Percentiles rank a stretch among this genome's conserved stretches.
Evolutionary conservation across 768 basidiomycete genomes (phyloP).

Genomic region (Hygrocybe coccinea): DNA sequence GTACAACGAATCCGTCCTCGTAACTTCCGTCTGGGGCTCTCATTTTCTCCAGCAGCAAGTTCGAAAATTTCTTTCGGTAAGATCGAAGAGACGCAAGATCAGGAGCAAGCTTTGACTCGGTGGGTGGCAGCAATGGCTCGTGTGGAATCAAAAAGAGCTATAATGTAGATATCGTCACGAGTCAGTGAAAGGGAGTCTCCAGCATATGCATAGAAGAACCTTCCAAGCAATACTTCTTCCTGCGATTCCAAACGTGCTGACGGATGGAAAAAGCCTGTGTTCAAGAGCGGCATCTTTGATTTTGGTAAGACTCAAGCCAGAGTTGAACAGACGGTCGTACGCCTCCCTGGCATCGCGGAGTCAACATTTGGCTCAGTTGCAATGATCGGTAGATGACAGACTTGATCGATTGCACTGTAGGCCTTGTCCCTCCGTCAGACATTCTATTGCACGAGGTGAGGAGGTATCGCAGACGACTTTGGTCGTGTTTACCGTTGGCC

Average conservation of each 20-base stretch:
- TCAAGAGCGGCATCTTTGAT: conserved; percentile 62
- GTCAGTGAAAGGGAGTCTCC: not conserved
- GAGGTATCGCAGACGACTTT: no score
- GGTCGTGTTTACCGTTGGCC: not conserved
- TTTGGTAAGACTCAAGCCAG: conserved; percentile 53
- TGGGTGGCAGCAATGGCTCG: conserved; percentile 57
- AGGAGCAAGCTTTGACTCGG: conserved; percentile 33
- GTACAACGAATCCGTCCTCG: conserved; percentile 55
- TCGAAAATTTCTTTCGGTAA: conserved; percentile 53
- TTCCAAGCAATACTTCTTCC: conserved; percentile 88
- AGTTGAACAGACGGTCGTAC: conserved; percentile 46
- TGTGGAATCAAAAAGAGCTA: conserved; percentile 66
- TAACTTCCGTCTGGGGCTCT: conserved; percentile 84
- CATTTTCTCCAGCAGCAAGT: conserved; percentile 62
- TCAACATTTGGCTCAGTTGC: not conserved
- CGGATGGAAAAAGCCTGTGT: conserved; percentile 50
- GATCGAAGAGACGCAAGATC: conserved; percentile 42
- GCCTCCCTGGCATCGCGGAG: conserved; percentile 29
- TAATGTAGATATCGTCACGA: not conserved
- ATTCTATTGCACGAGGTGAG: conserved; percentile 20
- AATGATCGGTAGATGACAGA: not conserved
- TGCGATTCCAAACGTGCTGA: conserved; percentile 44
- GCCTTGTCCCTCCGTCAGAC: conserved; percentile 24
- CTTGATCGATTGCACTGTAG: conserved; percentile 1
- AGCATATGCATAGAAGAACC: conserved; percentile 50